Percentiles rank a stretch among this genome's conserved stretches.
These are phyloP conservation scores for Pichia sp. DNA, from an alignment of 1,139 yeast species.

Conservation along the genomic window DNA sequence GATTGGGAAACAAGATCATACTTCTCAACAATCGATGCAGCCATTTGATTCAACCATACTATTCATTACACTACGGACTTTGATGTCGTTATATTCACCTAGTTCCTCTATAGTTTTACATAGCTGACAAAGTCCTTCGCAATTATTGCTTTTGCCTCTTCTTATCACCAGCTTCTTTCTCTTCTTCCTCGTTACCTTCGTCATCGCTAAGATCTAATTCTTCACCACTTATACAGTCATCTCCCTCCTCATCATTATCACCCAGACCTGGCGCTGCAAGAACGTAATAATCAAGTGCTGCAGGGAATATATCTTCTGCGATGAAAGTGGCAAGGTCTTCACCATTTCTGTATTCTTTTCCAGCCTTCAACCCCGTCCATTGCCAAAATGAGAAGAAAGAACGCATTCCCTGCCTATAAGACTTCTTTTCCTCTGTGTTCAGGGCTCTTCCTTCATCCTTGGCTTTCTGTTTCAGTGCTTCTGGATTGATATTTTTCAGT, in stretches of 20 bases:
- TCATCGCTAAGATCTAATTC: conserved; percentile 49
- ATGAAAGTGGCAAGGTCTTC: conserved; percentile 61
- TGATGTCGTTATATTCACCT: no score
- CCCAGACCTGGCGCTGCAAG: conserved; percentile 57
- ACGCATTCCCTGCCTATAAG: conserved; percentile 62
- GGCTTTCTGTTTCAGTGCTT: conserved; percentile 34
- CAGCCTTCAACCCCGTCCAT: conserved; percentile 71
- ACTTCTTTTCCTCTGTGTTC: conserved; percentile 44
- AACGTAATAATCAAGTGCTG: conserved; percentile 66
- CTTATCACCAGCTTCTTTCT: not conserved
- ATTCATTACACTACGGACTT: no score
- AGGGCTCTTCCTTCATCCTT: conserved; percentile 15
- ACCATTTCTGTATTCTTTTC: conserved; percentile 67
- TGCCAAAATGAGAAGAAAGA: conserved; percentile 67
- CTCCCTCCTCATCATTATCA: conserved; percentile 42
- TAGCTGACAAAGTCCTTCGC: no score
- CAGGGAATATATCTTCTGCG: conserved; percentile 61
- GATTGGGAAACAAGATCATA: conserved; percentile 17
- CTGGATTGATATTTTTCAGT: conserved; percentile 47
- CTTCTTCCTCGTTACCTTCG: conserved; percentile 26
- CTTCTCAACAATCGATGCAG: conserved; percentile 14
- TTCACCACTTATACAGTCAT: conserved; percentile 44
- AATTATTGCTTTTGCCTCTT: conserved; percentile 7
- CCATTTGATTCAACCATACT: not conserved
- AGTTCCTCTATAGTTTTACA: no score